Percentiles rank a stretch among this genome's conserved stretches.
Evolutionary conservation across 148 eudicot species (phyloP).

Genomic region (Rhododendron ferrugineum): DNA sequence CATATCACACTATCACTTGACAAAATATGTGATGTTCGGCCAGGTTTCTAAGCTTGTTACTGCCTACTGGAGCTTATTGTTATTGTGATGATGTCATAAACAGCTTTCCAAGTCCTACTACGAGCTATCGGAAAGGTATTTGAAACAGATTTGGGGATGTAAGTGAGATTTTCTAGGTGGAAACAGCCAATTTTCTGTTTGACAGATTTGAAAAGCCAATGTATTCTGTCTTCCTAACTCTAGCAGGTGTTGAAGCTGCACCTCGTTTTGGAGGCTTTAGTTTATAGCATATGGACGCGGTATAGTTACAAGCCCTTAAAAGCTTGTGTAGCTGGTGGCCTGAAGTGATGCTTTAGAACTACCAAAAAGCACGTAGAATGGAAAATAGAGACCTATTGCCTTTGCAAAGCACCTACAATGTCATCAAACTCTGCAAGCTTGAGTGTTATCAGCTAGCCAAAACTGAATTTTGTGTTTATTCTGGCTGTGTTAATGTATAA

Average conservation of each 20-base stretch:
- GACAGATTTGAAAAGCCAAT: neutral
- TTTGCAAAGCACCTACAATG: neutral
- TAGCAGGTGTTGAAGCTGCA: neutral
- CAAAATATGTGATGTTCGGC: neutral
- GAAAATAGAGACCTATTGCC: neutral
- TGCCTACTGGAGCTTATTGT: no score
- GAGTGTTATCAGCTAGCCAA: neutral
- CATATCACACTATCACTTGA: neutral
- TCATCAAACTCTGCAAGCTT: neutral
- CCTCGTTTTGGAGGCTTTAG: neutral
- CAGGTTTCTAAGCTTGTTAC: neutral
- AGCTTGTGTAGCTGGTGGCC: neutral
- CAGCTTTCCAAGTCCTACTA: neutral
- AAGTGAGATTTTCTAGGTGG: neutral
- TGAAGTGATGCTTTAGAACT: neutral
- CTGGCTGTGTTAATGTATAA: neutral
- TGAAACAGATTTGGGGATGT: neutral
- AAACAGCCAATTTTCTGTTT: neutral
- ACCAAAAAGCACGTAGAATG: neutral
- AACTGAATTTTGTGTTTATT: neutral
- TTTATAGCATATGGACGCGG: neutral
- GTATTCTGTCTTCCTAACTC: neutral
- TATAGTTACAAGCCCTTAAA: neutral
- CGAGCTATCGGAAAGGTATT: neutral
- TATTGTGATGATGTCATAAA: neutral